Base-by-base conservation (phyloP, 1,139 yeast genomes). In the Yamadazyma buinensis region DNA sequence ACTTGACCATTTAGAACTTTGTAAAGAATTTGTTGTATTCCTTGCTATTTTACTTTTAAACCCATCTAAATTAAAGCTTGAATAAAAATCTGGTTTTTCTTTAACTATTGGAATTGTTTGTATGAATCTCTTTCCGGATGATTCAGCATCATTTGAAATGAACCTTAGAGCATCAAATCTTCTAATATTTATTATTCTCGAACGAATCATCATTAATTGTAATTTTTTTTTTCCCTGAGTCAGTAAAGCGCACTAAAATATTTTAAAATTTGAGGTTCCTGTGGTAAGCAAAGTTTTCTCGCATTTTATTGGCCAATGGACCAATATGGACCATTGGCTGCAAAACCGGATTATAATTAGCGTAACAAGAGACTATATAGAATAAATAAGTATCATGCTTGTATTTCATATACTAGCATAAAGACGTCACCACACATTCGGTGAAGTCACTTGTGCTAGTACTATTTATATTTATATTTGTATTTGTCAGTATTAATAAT, bases 61-160 rank as follows among this genome's bases (percentile, higher is more conserved):
- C 15, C 34, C 29, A 30, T 29, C 30, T 36, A 45, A 38, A 33
- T 57, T 61, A 35, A 64, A 54, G 9, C 61, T 59, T 18, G 61
- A 48, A 36, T 53, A 59, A 37, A 61, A 60, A 29, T 49, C 52
- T 33, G 43, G 42, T 28, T 44, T 51, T 23, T 48, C 43, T 19
- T 49, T 44, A 7, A 60, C 38, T 8, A 50, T 44, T 8, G 70
- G 70, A 17, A 66, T 60, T 4, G 74, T 68, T 44, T 68, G 72
- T 55, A 69, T 62, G 45, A 59, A 67, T 35, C 75, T 48, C 45
- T 57, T 67, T 27, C 64, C 56, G 7, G 54, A 58, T 33, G 51
- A 55, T 30, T 52, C 52, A 17, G 50, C 36, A 32, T 58, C 62
- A 29, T 51, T 52, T 8, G 65, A 58, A 13, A 54, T 42, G 41